Conservation (phyloP, 163 green algal genomes). For the Trebouxiophyceae sp. region DNA sequence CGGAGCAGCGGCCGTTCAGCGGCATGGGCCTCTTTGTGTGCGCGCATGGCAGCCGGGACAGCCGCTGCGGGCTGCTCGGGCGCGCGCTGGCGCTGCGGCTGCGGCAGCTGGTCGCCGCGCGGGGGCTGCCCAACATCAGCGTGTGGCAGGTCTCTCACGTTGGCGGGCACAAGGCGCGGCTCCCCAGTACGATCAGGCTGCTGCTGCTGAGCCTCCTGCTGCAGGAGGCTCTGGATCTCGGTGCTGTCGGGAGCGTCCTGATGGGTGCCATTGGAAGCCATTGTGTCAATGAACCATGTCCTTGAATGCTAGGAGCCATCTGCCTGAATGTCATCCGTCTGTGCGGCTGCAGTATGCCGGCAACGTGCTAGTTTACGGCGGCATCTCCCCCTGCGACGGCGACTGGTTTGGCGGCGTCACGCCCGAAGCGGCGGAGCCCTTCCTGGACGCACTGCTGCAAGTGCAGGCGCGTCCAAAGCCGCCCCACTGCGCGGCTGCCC, state of each 20-base stretch:
- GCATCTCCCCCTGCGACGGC: slow-evolving; percentile 30
- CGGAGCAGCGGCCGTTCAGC: too few relatives aligned
- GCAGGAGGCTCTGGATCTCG: not conserved
- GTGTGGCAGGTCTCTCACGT: slow-evolving; percentile 34
- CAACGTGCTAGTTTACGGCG: slow-evolving; percentile 34
- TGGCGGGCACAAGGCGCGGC: slow-evolving; percentile 33
- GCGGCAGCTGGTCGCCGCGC: not conserved
- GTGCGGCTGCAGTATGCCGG: slow-evolving; percentile 34
- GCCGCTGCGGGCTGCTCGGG: slow-evolving; percentile 30
- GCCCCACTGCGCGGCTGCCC: too few relatives aligned
- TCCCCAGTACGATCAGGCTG: not conserved
- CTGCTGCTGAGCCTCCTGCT: not conserved
- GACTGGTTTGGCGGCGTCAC: slow-evolving; percentile 45
- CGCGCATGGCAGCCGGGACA: slow-evolving; percentile 25
- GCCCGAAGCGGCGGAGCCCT: slow-evolving; percentile 18
- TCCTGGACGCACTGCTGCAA: slow-evolving; percentile 22
- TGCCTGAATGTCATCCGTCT: not conserved
- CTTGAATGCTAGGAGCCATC: not conserved
- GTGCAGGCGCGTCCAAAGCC: too few relatives aligned
- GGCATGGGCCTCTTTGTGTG: slow-evolving; percentile 17
- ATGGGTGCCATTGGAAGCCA: not conserved
- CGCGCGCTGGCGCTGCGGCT: slow-evolving; percentile 16
- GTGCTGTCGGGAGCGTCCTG: not conserved
- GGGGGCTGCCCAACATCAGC: slow-evolving; percentile 1
- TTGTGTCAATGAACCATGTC: not conserved